These are phyloP conservation scores for Bolboschoenoplectus hybrid DNA, from an alignment of 202 grass and related monocot genomes.

Conservation along the genomic window DNA sequence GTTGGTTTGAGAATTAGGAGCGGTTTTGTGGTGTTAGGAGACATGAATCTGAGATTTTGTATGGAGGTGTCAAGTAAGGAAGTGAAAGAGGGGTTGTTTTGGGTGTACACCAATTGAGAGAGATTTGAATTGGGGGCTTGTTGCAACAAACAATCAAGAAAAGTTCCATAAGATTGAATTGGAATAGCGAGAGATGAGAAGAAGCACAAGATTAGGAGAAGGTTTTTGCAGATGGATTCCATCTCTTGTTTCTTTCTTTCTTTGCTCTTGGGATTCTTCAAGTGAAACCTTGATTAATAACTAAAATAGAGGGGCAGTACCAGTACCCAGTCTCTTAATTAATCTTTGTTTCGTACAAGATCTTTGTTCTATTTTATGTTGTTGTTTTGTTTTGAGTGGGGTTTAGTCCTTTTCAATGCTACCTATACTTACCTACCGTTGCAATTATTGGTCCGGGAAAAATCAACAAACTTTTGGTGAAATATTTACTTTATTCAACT, in stretches of 20 bases:
- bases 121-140: constrained; percentile 21
- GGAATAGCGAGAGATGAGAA: not conserved
- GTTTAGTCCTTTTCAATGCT: not conserved
- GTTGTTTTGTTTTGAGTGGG: not conserved
- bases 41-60: constrained; percentile 45
- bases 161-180: constrained; percentile 1
- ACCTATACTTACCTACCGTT: not conserved
- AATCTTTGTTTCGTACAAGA: not conserved
- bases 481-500: too few relatives aligned
- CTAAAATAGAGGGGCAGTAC: not conserved
- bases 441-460: too few relatives aligned
- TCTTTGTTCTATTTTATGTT: not conserved
- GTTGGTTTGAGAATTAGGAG: constrained; percentile 57
- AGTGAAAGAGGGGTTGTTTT: constrained; percentile 40
- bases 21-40: constrained; percentile 16
- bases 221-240: not conserved
- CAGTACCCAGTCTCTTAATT: not conserved
- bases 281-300: not conserved
- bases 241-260: not conserved
- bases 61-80: constrained; percentile 48
- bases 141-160: not conserved
- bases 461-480: too few relatives aligned
- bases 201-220: constrained; percentile 3
- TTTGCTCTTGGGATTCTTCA: not conserved
- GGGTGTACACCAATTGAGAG: constrained; percentile 8